Percentiles rank a stretch among this genome's conserved stretches.
These are phyloP conservation scores for Cunninghamia lanceolata DNA, from an alignment of 75 land plant species.

Conservation along the genomic window DNA sequence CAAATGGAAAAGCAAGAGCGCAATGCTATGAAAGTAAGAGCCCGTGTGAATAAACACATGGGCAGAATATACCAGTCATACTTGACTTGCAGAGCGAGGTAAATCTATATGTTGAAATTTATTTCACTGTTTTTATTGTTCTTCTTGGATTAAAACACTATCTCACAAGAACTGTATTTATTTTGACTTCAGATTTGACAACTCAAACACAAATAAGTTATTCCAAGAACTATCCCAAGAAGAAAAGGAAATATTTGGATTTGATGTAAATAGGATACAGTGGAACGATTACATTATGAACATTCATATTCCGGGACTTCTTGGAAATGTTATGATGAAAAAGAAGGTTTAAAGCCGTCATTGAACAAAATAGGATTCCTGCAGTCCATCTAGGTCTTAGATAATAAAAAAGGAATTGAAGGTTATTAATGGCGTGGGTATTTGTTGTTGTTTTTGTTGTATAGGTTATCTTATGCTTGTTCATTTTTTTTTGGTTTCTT, in stretches of 20 bases:
- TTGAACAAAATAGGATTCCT: too few relatives aligned
- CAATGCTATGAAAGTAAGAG: constrained; percentile 48
- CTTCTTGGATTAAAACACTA: too few relatives aligned
- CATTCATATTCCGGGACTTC: constrained; percentile 81
- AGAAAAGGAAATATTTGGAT: constrained; percentile 60
- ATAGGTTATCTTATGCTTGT: too few relatives aligned
- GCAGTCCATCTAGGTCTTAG: too few relatives aligned
- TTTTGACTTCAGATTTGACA: constrained; percentile 61
- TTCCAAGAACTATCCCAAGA: constrained; percentile 63
- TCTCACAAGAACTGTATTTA: neutral
- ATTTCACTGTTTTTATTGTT: too few relatives aligned
- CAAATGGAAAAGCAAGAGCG: constrained; percentile 23
- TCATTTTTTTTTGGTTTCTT: too few relatives aligned
- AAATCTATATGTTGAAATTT: neutral
- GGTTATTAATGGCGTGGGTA: too few relatives aligned
- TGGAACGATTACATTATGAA: constrained; percentile 81
- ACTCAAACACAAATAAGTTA: constrained; percentile 49
- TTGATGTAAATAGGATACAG: constrained; percentile 62
- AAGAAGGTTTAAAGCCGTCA: constrained; percentile 36
- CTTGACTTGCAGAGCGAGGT: constrained; percentile 83
- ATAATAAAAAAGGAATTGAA: too few relatives aligned
- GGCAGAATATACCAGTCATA: constrained; percentile 76
- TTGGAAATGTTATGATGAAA: constrained; percentile 70
- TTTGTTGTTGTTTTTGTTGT: too few relatives aligned
- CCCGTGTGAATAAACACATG: constrained; percentile 58